These are phyloP conservation scores for Dactylellina cionopaga DNA, from an alignment of 2,329 filamentous ascomycete genomes.

Conservation along the genomic window DNA sequence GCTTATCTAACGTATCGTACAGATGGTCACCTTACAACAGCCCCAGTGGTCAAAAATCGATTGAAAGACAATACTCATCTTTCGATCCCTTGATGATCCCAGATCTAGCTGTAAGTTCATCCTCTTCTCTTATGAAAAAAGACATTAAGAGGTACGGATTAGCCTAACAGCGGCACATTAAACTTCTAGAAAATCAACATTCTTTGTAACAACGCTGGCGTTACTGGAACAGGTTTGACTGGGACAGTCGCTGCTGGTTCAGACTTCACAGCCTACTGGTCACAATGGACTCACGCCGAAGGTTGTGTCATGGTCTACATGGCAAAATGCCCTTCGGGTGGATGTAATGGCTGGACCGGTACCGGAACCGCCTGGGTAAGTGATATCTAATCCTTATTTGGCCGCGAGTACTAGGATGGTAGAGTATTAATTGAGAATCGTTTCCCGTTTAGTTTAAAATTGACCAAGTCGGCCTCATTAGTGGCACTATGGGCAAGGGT, in stretches of 20 bases:
- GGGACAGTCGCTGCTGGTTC: slow-evolving; percentile 65
- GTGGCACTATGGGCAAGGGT: slow-evolving; percentile 62
- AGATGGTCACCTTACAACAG: slow-evolving; percentile 46
- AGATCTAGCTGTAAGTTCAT: slow-evolving; percentile 22
- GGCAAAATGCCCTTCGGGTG: slow-evolving; percentile 64
- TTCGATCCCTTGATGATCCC: slow-evolving; percentile 34
- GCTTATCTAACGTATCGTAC: not conserved
- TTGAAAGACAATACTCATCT: slow-evolving; percentile 43
- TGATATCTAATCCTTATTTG: not conserved
- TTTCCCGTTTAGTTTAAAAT: slow-evolving; percentile 66
- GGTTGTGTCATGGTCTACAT: slow-evolving; percentile 70
- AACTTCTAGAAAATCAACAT: slow-evolving; percentile 32
- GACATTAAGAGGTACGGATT: too few relatives aligned
- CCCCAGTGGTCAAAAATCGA: slow-evolving; percentile 25
- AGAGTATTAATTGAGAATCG: too few relatives aligned
- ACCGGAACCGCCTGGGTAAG: slow-evolving; percentile 64
- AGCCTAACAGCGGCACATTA: not conserved
- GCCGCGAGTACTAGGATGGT: too few relatives aligned
- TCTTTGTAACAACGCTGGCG: slow-evolving; percentile 44
- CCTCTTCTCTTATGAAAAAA: not conserved
- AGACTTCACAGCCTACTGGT: slow-evolving; percentile 66
- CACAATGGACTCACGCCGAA: slow-evolving; percentile 70
- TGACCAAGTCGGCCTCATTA: slow-evolving; percentile 66
- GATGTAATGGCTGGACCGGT: slow-evolving; percentile 62
- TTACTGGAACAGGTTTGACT: slow-evolving; percentile 28